Percentiles rank a stretch among this genome's conserved stretches.
Conservation (phyloP, 1,284 basidiomycete species). For the Athelia psychrophila region DNA sequence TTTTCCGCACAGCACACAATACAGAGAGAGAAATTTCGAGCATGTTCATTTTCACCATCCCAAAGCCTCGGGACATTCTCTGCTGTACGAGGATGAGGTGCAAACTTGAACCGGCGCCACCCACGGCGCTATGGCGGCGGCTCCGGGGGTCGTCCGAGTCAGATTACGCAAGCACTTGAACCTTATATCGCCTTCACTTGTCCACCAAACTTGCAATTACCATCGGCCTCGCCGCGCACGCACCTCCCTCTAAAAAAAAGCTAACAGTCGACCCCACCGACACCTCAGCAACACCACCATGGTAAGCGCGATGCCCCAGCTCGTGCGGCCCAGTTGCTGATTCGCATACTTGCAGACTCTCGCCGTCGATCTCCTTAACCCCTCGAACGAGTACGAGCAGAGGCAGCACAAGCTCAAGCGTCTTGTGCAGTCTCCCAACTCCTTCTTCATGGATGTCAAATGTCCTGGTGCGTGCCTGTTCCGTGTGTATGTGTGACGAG, state of each 20-base stretch:
- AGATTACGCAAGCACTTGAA: slow-evolving; percentile 2
- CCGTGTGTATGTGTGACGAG: not conserved
- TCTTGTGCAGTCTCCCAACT: slow-evolving; percentile 96
- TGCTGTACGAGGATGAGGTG: no score
- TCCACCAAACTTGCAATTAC: not conserved
- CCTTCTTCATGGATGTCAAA: slow-evolving; percentile 99
- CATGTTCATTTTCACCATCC: no score
- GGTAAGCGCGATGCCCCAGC: not conserved
- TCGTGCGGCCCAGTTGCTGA: not conserved
- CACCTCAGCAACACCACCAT: not conserved
- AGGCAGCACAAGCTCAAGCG: slow-evolving; percentile 99
- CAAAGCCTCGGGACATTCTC: no score
- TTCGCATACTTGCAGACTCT: slow-evolving; percentile 69
- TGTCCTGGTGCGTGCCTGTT: slow-evolving; percentile 79
- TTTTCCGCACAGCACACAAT: no score
- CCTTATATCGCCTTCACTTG: not conserved
- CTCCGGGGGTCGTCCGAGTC: slow-evolving; percentile 32
- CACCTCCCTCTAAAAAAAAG: not conserved
- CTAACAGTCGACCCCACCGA: not conserved
- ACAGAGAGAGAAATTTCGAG: no score
- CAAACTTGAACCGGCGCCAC: not conserved
- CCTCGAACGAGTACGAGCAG: slow-evolving; percentile 83
- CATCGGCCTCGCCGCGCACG: not conserved
- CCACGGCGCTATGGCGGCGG: slow-evolving; percentile 22
- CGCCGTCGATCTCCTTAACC: slow-evolving; percentile 98